Conservation (phyloP, 306 rosid genomes). For the Lathyrus sativus region DNA sequence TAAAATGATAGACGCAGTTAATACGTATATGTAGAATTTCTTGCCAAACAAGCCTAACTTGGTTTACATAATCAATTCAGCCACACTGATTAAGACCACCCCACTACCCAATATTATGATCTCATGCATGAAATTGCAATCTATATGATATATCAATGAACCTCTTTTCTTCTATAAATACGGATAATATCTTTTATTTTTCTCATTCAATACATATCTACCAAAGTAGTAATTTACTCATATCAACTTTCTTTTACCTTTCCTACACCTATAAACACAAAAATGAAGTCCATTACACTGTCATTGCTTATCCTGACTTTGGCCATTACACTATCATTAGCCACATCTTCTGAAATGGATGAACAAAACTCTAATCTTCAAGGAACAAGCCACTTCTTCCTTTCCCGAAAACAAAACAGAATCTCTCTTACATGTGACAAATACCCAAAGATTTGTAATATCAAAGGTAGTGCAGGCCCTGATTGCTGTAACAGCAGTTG, state of each 20-base stretch:
- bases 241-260: no score
- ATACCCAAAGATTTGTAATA: conserved; percentile 48
- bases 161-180: no score
- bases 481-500: conserved; percentile 56
- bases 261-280: not conserved
- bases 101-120: conserved; percentile 25
- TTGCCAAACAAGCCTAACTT: conserved; percentile 45
- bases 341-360: conserved; percentile 13
- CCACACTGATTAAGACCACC: conserved; percentile 48
- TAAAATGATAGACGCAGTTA: no score
- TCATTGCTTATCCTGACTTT: conserved; percentile 44
- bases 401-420: conserved; percentile 23
- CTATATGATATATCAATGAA: no score
- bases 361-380: conserved; percentile 19
- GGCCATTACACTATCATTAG: conserved; percentile 43
- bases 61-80: not conserved
- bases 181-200: no score
- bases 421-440: conserved; percentile 48
- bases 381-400: conserved; percentile 43
- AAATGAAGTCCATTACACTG: conserved; percentile 42
- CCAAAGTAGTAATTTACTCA: no score
- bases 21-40: not conserved
- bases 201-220: no score
- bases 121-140: no score
- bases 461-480: conserved; percentile 49